Base-by-base conservation (phyloP, 2,329 filamentous ascomycete genomes). In the Penicillium olsonii region DNA sequence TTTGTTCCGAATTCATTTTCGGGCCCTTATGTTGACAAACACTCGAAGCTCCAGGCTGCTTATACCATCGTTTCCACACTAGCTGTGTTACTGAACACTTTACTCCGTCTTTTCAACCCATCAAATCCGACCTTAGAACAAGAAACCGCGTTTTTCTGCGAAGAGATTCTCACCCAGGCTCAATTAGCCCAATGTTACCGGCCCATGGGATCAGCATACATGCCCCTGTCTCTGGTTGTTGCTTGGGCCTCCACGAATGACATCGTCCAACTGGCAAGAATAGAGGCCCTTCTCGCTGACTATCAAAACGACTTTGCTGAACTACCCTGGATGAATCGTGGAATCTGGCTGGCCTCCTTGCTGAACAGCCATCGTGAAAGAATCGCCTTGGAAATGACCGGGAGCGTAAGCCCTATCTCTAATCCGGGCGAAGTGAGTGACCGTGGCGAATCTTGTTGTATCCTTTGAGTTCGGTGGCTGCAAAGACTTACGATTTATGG, bases 241-340 rank as follows among this genome's bases (percentile, higher is more conserved):
- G 52, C 57, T 5, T 59, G 60, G 54, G 44, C 55, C 9, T 46
- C 48, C 7, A 44, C 53, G 2, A 44, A 53, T n/a, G 52, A 64
- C 40, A 15, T 34, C 9, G 15, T 39, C 2, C 52, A 59, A 38
- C 20, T 51, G 26, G 34, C 34, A 6, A 48, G 42, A 2, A 45
- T 63, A 17, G 45, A 59, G 17, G 26, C 26, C 8, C 45, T 58
- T n/a, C 14, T 63, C 29, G 27, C 27, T 3, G 53, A 55, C 4
- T 64, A 64, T 38, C 55, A 61, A 31, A 44, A 52, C 5, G 57
- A 62, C 19, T 64, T 60, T 38, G 50, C 52, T 4, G 53, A 56
- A 14, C 40, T 53, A 1, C 47, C 37, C 10, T 62, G 58, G 59
- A 47, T 52, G 1, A 50, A 47, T 22, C 48, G 48, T 39, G 47